phyloP scores from a whole-genome alignment of 2,329 filamentous ascomycete species.

The Phyllosticta paracitricarpa region DNA sequence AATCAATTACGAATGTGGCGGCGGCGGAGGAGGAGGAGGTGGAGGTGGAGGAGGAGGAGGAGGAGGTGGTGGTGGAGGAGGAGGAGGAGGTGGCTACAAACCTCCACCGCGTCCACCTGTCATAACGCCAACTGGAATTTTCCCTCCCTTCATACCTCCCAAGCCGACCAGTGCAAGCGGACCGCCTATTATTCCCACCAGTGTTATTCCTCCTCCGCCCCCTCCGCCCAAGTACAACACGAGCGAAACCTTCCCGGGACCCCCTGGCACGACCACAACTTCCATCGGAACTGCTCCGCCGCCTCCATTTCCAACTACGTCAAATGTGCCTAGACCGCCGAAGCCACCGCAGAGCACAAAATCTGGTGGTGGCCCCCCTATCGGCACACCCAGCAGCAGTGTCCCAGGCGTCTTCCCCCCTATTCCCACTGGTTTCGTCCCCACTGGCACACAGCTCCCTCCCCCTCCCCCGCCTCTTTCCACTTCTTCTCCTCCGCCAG shows the following conservation, averaged over 20 bases:
- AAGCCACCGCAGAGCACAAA: not conserved
- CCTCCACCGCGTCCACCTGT: too few species aligned
- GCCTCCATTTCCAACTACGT: not conserved
- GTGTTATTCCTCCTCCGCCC: not conserved
- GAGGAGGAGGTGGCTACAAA: not conserved
- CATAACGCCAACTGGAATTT: not conserved
- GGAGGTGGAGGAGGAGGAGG: too few species aligned
- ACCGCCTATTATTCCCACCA: not conserved
- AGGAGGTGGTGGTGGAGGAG: too few species aligned
- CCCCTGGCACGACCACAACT: not conserved
- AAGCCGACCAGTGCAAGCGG: not conserved
- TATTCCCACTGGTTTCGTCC: not conserved
- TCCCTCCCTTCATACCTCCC: not conserved
- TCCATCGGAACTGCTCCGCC: not conserved
- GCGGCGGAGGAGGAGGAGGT: not conserved
- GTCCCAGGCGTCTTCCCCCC: constrained; percentile 6
- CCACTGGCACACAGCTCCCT: not conserved
- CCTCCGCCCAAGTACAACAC: not conserved
- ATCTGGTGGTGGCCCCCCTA: not conserved
- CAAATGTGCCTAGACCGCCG: not conserved
- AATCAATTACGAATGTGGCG: not conserved
- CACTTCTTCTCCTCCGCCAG: constrained; percentile 15
- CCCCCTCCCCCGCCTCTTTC: constrained; percentile 9
- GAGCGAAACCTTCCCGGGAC: not conserved
- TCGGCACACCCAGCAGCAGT: constrained; percentile 1